Conservation (phyloP, 2,329 filamentous ascomycete species). For the Cordyceps cicadae region DNA sequence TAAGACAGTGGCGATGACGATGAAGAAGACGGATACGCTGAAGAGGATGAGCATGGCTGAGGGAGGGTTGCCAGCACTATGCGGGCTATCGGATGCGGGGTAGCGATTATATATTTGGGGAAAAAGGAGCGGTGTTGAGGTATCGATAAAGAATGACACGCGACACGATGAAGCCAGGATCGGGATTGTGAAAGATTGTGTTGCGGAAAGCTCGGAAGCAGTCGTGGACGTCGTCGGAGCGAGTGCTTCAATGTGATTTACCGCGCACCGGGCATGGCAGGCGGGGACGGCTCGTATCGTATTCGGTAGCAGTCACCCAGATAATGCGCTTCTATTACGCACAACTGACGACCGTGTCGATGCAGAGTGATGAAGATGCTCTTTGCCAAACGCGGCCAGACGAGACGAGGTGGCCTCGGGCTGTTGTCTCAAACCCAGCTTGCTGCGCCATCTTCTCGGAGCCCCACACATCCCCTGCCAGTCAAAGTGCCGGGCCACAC, state of each 20-base stretch:
- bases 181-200: not conserved
- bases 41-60: constrained; percentile 74
- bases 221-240: not conserved
- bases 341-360: constrained; percentile 1
- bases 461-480: too few species aligned
- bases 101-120: not conserved
- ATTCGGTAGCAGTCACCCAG: not conserved
- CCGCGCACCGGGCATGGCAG: not conserved
- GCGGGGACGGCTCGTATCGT: not conserved
- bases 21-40: constrained; percentile 60
- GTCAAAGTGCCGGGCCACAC: not conserved
- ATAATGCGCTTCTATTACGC: not conserved
- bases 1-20: constrained; percentile 64
- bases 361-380: not conserved
- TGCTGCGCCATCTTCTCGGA: not conserved
- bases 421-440: not conserved
- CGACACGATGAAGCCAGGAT: not conserved
- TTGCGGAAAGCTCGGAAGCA: constrained; percentile 1
- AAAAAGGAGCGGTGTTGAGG: not conserved
- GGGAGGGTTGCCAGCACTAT: not conserved
- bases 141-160: not conserved
- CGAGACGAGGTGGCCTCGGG: constrained; percentile 1
- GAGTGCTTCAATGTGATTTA: not conserved
- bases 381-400: not conserved
- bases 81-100: not conserved